phyloP scores from a whole-genome alignment of 192 early-diverging fungal genomes.

The Rhizophagus sp. region DNA sequence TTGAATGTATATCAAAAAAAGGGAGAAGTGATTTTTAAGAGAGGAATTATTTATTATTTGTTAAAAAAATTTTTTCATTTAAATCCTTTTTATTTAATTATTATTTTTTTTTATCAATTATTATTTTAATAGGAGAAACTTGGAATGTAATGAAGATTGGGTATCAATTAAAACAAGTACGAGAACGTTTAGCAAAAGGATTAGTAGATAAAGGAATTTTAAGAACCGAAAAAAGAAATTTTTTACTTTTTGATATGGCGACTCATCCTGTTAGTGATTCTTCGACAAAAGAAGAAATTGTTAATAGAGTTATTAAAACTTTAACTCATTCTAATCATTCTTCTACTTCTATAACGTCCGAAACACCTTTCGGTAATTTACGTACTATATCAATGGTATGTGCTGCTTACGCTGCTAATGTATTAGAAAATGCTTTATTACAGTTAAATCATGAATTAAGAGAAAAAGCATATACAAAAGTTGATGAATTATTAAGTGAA shows the following conservation, averaged over 20 bases:
- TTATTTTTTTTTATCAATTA: background rate
- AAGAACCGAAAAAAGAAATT: conserved; percentile 94
- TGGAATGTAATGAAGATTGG: conserved; percentile 98
- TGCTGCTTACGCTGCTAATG: conserved; percentile 95
- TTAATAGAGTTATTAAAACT: conserved; percentile 78
- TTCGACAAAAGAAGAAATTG: conserved; percentile 84
- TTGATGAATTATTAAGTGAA: conserved; percentile 88
- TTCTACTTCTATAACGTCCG: conserved; percentile 50
- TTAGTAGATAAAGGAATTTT: conserved; percentile 98
- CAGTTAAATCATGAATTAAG: conserved; percentile 82
- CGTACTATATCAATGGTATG: conserved; percentile 89
- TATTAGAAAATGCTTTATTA: conserved; percentile 92
- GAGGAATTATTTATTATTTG: background rate
- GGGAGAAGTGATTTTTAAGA: background rate
- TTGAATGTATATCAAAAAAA: background rate
- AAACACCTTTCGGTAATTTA: conserved; percentile 60
- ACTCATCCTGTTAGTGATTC: conserved; percentile 94
- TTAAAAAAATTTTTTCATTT: too few relatives aligned
- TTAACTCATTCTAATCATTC: conserved; percentile 65
- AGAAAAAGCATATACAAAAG: conserved; percentile 84
- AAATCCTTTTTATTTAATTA: too few relatives aligned
- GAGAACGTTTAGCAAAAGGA: conserved; percentile 94
- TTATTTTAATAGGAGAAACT: conserved; percentile 79
- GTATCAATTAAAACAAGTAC: conserved; percentile 96
- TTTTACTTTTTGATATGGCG: conserved; percentile 96